Evolutionary conservation across 345 rosid species (phyloP).

Genomic region (Hibiscus syriacus): DNA sequence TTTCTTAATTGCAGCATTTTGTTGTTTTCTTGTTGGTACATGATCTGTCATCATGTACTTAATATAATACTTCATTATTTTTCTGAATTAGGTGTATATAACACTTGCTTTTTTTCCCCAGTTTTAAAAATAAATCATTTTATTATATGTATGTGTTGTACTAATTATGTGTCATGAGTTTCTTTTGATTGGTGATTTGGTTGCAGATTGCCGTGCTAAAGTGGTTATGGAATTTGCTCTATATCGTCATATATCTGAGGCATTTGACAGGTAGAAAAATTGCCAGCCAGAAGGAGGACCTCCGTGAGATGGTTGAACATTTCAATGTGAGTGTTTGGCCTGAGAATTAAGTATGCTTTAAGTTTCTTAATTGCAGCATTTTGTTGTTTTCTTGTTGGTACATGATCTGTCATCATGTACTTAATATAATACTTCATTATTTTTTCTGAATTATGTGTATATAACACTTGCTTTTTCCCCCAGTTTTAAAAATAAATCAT

Average conservation of each 20-base stretch:
- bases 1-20: background rate
- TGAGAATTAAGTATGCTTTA: background rate
- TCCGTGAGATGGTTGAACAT: conserved; percentile 80
- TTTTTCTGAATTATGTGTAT: background rate
- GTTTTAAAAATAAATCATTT: no score
- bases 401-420: no score
- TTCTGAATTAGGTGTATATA: background rate
- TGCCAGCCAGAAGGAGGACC: conserved; percentile 64
- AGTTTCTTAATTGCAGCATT: background rate
- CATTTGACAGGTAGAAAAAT: conserved; percentile 65
- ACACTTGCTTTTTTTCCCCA: no score
- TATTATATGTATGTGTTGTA: no score
- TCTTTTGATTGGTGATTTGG: background rate
- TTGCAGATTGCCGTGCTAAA: conserved; percentile 4
- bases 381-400: conserved; percentile 5
- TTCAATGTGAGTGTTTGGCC: conserved; percentile 60
- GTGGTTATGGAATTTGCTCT: background rate
- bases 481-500: no score
- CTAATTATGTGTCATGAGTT: background rate
- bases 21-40: background rate
- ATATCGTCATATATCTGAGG: conserved; percentile 12
- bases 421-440: no score
- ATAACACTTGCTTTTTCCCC: no score
- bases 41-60: background rate
- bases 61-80: background rate